These are phyloP conservation scores for Lepidium africanum DNA, from an alignment of 345 rosid species.

Conservation along the genomic window DNA sequence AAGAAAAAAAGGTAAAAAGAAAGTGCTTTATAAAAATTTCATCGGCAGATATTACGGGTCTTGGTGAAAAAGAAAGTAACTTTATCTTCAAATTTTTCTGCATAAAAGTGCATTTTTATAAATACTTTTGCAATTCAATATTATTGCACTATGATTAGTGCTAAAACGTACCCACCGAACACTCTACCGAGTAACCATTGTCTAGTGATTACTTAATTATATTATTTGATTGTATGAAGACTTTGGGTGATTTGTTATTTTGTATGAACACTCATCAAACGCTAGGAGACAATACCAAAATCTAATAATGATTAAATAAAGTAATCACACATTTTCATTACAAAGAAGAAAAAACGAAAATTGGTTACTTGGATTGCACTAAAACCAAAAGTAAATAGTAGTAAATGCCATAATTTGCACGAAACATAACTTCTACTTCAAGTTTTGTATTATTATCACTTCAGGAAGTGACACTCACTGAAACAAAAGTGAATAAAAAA, in stretches of 20 bases:
- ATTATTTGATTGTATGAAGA: background rate
- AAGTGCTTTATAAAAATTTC: background rate
- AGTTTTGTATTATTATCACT: slow-evolving; percentile 24
- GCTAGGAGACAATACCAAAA: background rate
- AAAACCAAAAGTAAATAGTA: slow-evolving; percentile 4
- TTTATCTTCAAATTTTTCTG: slow-evolving; percentile 8
- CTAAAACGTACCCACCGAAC: slow-evolving; percentile 8
- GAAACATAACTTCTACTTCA: slow-evolving; percentile 22
- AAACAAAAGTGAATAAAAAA: background rate
- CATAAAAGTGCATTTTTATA: slow-evolving; percentile 16
- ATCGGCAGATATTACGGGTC: slow-evolving; percentile 18
- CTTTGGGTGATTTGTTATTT: background rate
- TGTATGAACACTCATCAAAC: background rate
- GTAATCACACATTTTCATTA: background rate
- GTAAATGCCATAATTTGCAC: slow-evolving; percentile 10
- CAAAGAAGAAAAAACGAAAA: background rate
- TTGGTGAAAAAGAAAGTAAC: slow-evolving; percentile 8
- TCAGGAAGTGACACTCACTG: slow-evolving; percentile 11
- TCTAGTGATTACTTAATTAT: background rate
- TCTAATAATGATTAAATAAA: background rate
- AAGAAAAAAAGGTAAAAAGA: background rate
- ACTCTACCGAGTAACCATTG: background rate
- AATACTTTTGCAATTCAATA: slow-evolving; percentile 6
- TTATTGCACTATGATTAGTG: slow-evolving; percentile 17
- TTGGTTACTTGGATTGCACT: slow-evolving; percentile 11